Base-by-base conservation (phyloP, 345 rosid genomes). In the Limnanthes douglasii region DNA sequence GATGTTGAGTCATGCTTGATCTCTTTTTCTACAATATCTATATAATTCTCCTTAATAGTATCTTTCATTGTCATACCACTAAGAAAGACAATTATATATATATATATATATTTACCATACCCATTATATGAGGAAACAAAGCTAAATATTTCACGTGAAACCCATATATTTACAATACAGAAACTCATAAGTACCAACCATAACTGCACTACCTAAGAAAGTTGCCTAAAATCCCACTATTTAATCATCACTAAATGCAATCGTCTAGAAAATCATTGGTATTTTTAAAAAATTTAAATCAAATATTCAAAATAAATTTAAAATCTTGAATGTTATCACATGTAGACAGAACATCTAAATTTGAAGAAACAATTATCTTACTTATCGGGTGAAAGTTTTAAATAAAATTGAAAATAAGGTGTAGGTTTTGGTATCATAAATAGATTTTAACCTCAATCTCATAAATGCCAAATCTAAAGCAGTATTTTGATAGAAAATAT, bases 161-260 rank as follows among this genome's bases (percentile, higher is more conserved):
- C 98, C 96, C 98, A 19, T 85, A 31, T 57, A 63, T 59, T 17
- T 60, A 65, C 56, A 90, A 48, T 19, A 72, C 58, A 16, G 96
- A 68, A 46, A 57, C 70, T 21, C 92, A 94, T 67, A 90, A 65
- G 51, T 34, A 36, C 98, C 94, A 38, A 96, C 86, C 15, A 90
- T 8, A 46, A 96, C 94, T 34, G 94, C 92, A 68, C 98, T 90
- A 21, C 98, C 98, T 13, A 90, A 51, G 59, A 90, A 90, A 48
- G 98, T 84, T 39, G 88, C 72, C 33, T 84, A 96, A 63, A 75
- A 90, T 46, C 93, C 63, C 45, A 90, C 94, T 37, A 94, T 93
- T 41, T 90, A 96, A 59, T 90, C 96, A 51, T 84, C 98, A 60
- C 96, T 80, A 66, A 90, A 90, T 1, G 94, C 98, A 60, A 90